Evolutionary conservation across 306 rosid genomes (phyloP).

Genomic region (Abrus pulchellus): DNA sequence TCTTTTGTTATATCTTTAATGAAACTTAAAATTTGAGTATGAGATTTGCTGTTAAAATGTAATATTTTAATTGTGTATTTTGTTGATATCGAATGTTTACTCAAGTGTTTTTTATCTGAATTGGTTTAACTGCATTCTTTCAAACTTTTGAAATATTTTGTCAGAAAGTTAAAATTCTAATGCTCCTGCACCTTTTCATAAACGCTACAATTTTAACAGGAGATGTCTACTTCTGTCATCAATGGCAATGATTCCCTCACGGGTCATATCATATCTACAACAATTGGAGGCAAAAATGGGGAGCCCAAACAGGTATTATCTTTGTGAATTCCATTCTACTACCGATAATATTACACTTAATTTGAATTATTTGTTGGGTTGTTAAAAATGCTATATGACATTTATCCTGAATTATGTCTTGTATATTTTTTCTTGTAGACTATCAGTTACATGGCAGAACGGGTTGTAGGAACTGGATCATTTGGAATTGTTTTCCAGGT

Average conservation of each 20-base stretch:
- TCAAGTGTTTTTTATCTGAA: background rate
- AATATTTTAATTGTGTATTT: background rate
- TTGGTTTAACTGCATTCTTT: background rate
- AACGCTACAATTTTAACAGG: slow-evolving; percentile 65
- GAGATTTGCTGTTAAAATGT: background rate
- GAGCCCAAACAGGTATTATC: slow-evolving; percentile 87
- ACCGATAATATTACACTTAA: background rate
- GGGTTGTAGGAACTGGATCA: slow-evolving; percentile 91
- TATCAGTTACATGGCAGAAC: slow-evolving; percentile 97
- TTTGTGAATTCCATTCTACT: slow-evolving; percentile 29
- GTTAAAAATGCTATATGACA: slow-evolving; percentile 13
- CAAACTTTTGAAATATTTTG: background rate
- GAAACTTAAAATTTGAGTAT: background rate
- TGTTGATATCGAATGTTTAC: background rate
- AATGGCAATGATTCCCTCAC: slow-evolving; percentile 89
- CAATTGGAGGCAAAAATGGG: slow-evolving; percentile 96
- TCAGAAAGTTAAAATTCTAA: background rate
- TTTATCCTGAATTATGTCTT: slow-evolving; percentile 38
- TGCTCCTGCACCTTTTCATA: background rate
- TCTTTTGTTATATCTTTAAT: background rate
- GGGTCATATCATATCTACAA: slow-evolving; percentile 93
- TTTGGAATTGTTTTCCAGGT: slow-evolving; percentile 99
- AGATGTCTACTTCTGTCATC: slow-evolving; percentile 74
- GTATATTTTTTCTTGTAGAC: slow-evolving; percentile 68
- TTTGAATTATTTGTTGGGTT: slow-evolving; percentile 27